Base-by-base conservation (phyloP, 169 alveolate species). In the Eimeria nieschulzi region DNA sequence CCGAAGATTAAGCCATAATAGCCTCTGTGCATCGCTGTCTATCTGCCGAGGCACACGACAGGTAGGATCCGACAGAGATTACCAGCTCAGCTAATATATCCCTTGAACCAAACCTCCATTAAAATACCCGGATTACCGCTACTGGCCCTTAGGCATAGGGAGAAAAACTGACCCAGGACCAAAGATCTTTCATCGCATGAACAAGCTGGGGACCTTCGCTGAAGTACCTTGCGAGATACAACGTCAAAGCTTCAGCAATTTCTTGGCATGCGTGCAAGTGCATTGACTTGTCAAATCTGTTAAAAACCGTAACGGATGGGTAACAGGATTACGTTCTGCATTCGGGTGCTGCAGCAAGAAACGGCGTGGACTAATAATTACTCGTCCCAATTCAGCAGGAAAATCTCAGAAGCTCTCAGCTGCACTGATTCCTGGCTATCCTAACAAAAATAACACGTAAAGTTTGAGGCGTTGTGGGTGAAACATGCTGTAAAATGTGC, bases 211-310 rank as follows among this genome's bases (percentile, higher is more conserved):
- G 70, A 56, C 93, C 93, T 15, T 87, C 70, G 39, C 64, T 82
- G 76, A 90, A 90, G 53, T 78, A 90, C 9, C 93, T 68, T 21
- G 93, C 61, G 13, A 90, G 64, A 83, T 90, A 90, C 68, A 90
- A 75, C 63, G 56, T 61, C 21, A 90, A 61, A n/a, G 93, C 93
- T 71, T 90, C 93, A 66, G 88, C 82, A 54, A 90, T 21, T 51
- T 90, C 93, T 5, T 70, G 63, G 78, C 93, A 73, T 7, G 93
- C 93, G 66, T 87, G 87, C 63, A 87, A 46, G 87, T 87, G 93
- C 68, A 73, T 71, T 9, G 75, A 33, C 59, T 75, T 70, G 25
- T 87, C 87, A 64, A 87, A 87, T 71, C 93, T 87, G 80, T 25
- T 7, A 17, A 17, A 23, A 33, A 33, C 46, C 46, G 46, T 33